These are phyloP conservation scores for Aspergillus sclerotialis DNA, from an alignment of 2,329 filamentous ascomycete species.

Conservation along the genomic window DNA sequence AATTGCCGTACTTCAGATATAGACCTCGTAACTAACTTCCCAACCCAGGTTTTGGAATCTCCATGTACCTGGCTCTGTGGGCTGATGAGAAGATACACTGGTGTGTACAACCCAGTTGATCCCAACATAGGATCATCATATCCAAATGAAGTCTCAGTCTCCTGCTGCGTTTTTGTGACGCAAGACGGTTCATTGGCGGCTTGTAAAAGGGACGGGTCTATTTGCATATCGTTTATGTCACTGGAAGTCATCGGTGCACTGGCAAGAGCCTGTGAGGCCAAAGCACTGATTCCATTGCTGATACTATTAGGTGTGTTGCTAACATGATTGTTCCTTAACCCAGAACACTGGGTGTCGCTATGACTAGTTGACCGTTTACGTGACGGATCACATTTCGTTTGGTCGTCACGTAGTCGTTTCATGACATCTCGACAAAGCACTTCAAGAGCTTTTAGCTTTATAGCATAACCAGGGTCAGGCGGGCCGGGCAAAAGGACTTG, in stretches of 20 bases:
- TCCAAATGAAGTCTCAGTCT: slow-evolving; percentile 22
- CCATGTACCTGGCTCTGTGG: slow-evolving; percentile 51
- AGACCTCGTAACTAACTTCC: slow-evolving; percentile 52
- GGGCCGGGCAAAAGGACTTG: slow-evolving; percentile 47
- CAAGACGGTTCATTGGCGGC: slow-evolving; percentile 46
- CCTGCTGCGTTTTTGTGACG: slow-evolving; percentile 27
- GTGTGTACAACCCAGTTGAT: slow-evolving; percentile 36
- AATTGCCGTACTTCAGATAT: slow-evolving; percentile 58
- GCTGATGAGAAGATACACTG: slow-evolving; percentile 64
- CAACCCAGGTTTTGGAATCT: slow-evolving; percentile 54
- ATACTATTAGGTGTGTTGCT: slow-evolving; percentile 18
- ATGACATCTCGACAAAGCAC: slow-evolving; percentile 68
- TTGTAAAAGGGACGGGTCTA: slow-evolving; percentile 56
- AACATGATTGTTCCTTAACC: slow-evolving; percentile 15
- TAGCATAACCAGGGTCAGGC: slow-evolving; percentile 46
- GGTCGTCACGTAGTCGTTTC: slow-evolving; percentile 67
- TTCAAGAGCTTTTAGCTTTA: slow-evolving; percentile 61
- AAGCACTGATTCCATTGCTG: slow-evolving; percentile 36
- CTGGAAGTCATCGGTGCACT: slow-evolving; percentile 31
- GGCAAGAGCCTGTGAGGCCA: slow-evolving; percentile 38
- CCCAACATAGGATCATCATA: slow-evolving; percentile 32
- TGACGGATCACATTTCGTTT: slow-evolving; percentile 48
- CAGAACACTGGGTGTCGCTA: slow-evolving; percentile 15
- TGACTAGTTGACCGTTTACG: slow-evolving; percentile 29
- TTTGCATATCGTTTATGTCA: slow-evolving; percentile 51